Percentiles rank a stretch among this genome's conserved stretches.
These are phyloP conservation scores for Suhomyces maxii DNA, from an alignment of 1,139 yeast genomes.

Conservation along the genomic window DNA sequence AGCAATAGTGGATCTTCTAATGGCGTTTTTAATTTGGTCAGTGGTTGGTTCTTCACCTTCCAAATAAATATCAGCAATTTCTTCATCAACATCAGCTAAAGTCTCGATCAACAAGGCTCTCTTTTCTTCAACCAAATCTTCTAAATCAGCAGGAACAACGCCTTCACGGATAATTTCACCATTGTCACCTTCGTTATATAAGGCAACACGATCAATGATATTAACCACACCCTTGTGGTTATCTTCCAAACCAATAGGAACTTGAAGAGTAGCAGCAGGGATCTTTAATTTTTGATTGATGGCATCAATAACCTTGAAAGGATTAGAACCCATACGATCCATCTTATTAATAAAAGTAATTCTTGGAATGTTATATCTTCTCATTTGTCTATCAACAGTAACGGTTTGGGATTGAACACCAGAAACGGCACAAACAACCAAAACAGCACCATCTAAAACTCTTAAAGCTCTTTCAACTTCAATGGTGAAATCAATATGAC, in stretches of 20 bases:
- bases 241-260: constrained; percentile 92
- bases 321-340: constrained; percentile 99
- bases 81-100: constrained; percentile 96
- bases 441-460: constrained; percentile 96
- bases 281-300: constrained; percentile 81
- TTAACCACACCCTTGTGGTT: constrained; percentile 87
- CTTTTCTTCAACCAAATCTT: constrained; percentile 28
- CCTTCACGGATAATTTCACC: constrained; percentile 70
- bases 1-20: constrained; percentile 94
- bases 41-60: constrained; percentile 87
- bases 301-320: constrained; percentile 93
- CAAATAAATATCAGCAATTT: constrained; percentile 87
- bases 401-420: constrained; percentile 99
- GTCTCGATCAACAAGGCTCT: constrained; percentile 85
- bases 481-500: constrained; percentile 94
- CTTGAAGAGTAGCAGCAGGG: constrained; percentile 97
- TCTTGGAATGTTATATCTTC: constrained; percentile 96
- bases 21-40: constrained; percentile 82
- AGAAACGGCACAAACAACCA: constrained; percentile 96
- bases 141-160: constrained; percentile 62
- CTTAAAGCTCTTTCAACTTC: constrained; percentile 97
- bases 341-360: constrained; percentile 94
- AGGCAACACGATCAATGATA: constrained; percentile 80
- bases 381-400: constrained; percentile 98
- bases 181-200: constrained; percentile 88